Evolutionary conservation across 257 asterid genomes (phyloP).

Genomic region (Primulina eburnea): DNA sequence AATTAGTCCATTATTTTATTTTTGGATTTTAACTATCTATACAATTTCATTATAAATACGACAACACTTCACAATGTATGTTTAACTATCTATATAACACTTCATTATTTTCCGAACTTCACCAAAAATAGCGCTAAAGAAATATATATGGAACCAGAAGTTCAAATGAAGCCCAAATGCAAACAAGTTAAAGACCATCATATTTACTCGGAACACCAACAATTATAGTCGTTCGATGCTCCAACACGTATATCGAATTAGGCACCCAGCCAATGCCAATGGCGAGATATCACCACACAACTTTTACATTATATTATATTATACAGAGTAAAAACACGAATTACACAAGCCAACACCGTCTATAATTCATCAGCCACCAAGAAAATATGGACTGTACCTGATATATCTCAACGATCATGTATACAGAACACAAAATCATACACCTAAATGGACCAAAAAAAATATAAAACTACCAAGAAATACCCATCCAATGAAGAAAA

Average conservation of each 20-base stretch:
- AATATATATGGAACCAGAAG: too few relatives aligned
- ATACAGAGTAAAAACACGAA: constrained; percentile 32
- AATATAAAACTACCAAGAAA: constrained; percentile 22
- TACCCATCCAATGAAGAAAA: constrained; percentile 26
- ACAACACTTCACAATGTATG: too few relatives aligned
- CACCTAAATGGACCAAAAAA: constrained; percentile 38
- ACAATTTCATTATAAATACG: too few relatives aligned
- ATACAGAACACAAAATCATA: constrained; percentile 33
- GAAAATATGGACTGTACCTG: constrained; percentile 15
- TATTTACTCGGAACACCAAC: background rate
- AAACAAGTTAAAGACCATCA: background rate
- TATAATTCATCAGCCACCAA: constrained; percentile 46
- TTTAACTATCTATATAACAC: too few relatives aligned
- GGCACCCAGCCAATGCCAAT: constrained; percentile 6
- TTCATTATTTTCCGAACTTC: too few relatives aligned
- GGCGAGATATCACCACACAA: constrained; percentile 32
- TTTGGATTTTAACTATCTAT: too few relatives aligned
- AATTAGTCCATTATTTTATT: too few relatives aligned
- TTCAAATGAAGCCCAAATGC: too few relatives aligned
- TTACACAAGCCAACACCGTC: constrained; percentile 42
- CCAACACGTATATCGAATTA: background rate
- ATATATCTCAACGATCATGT: constrained; percentile 42
- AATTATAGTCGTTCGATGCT: background rate
- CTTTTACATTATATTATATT: constrained; percentile 34
- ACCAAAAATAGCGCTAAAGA: too few relatives aligned